Evolutionary conservation across 176 grass and related monocot genomes (phyloP).

Genomic region (Dendrocalamus sinicus): DNA sequence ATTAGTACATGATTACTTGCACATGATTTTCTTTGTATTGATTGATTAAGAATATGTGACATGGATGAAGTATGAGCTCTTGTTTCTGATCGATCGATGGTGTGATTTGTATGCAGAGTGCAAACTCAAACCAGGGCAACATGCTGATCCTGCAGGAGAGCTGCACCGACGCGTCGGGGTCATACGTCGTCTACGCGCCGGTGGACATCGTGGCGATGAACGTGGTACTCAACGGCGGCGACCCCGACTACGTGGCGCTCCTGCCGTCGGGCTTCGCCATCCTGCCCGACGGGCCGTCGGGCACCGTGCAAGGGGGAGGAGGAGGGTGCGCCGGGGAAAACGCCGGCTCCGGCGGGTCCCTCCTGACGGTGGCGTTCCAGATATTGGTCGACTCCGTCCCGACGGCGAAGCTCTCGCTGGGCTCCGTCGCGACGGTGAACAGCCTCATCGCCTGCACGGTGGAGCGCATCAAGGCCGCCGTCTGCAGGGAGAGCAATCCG

Average conservation of each 20-base stretch:
- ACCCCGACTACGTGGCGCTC: slow-evolving; percentile 86
- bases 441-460: slow-evolving; percentile 93
- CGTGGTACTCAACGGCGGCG: slow-evolving; percentile 90
- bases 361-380: slow-evolving; percentile 92
- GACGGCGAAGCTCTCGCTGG: slow-evolving; percentile 85
- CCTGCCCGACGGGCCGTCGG: slow-evolving; percentile 67
- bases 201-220: slow-evolving; percentile 95
- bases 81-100: too few relatives aligned
- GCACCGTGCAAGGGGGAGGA: not conserved
- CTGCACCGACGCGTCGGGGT: slow-evolving; percentile 83
- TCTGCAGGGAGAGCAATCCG: slow-evolving; percentile 63
- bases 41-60: too few relatives aligned
- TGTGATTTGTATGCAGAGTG: slow-evolving; percentile 49
- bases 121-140: slow-evolving; percentile 92
- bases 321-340: not conserved
- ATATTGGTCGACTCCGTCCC: slow-evolving; percentile 90
- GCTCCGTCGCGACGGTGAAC: slow-evolving; percentile 89
- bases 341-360: slow-evolving; percentile 50
- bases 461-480: slow-evolving; percentile 84
- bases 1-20: too few relatives aligned
- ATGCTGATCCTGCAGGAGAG: slow-evolving; percentile 99
- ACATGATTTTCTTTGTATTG: too few relatives aligned
- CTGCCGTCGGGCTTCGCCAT: slow-evolving; percentile 90
- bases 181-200: slow-evolving; percentile 85
- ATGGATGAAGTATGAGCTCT: too few relatives aligned